Evolutionary conservation across 345 rosid species (phyloP).

Genomic region (Dovyalis caffra): DNA sequence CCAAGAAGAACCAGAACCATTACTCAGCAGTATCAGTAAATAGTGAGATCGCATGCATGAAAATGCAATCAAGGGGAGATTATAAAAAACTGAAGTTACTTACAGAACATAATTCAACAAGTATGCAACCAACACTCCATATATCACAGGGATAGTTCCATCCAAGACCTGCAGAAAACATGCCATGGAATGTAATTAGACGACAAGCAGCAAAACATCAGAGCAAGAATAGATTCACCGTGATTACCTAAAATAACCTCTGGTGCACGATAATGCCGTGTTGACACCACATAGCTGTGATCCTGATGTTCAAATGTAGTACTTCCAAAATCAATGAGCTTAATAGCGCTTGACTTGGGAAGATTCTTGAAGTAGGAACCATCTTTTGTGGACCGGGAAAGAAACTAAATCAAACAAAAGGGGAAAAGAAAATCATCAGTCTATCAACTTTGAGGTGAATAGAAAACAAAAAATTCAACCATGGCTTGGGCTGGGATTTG

Average conservation of each 20-base stretch:
- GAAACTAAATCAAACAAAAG: slow-evolving; percentile 37
- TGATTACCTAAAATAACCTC: slow-evolving; percentile 70
- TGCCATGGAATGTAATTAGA: not conserved
- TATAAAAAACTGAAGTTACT: slow-evolving; percentile 18
- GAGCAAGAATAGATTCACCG: not conserved
- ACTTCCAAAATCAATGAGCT: slow-evolving; percentile 87
- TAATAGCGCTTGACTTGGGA: slow-evolving; percentile 82
- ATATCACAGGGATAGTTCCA: slow-evolving; percentile 85
- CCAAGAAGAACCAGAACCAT: not conserved
- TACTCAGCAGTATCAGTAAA: not conserved
- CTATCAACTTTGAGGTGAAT: not conserved
- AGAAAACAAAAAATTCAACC: not conserved
- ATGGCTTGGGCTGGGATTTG: not conserved
- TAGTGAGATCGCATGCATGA: too few relatives aligned
- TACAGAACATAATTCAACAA: slow-evolving; percentile 78
- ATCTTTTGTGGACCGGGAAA: slow-evolving; percentile 61
- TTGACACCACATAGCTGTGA: slow-evolving; percentile 78
- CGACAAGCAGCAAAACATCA: slow-evolving; percentile 1
- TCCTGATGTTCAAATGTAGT: slow-evolving; percentile 79
- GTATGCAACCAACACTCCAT: slow-evolving; percentile 84
- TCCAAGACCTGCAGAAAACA: slow-evolving; percentile 53
- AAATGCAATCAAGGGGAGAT: not conserved
- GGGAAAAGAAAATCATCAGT: not conserved
- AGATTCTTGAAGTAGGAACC: slow-evolving; percentile 73
- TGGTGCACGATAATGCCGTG: slow-evolving; percentile 83